Base-by-base conservation (phyloP, 179 eudicot genomes). In the Spergularia azorica region DNA sequence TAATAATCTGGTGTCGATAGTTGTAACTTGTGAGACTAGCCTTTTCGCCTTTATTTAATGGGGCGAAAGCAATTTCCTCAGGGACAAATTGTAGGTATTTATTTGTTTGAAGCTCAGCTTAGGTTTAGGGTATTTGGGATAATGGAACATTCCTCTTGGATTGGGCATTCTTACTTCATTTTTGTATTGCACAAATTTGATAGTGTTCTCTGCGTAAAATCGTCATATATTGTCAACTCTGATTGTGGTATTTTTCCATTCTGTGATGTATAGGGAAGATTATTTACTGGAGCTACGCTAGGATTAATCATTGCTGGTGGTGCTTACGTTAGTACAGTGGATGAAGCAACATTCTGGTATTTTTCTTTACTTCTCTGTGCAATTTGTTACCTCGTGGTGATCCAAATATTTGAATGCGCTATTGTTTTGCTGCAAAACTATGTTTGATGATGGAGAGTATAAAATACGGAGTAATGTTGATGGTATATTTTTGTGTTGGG, bases 271-370 rank as follows among this genome's bases (percentile, higher is more conserved):
- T 68, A 95, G 99, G 97, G 97, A 62, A 89, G 94, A 69, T 78
- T 95, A 72, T 79, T 93, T 79, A 93, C 99, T 41, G 95, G 90
- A 73, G 85, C 94, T 56, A 85, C 94, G 1, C 77, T 95, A 69
- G 95, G 97, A 66, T 81, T 95, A 52, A 68, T 95, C 63, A 93
- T 95, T 78, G 89, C 87, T 60, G 99, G 98, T 71, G 99, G 99
- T 64, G 99, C 99, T 74, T 95, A 95, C 90, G 97, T 92, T 48
- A 95, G 99, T 87, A 95, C 97, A 3, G 99, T 91, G 75, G 99
- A 95, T 84, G 99, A 95, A 83, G 97, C 97, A 65, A 95, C 97
- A 68, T 95, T 95, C 89, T 91, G 99, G 99, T 95, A 92, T 36
- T 51, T 72, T 60, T 63, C 32, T 26, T 26, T 74, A 17, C 14